A percentile compares a stretch with the other conserved stretches of the same genome.
These are phyloP conservation scores for Eucalyptus leucophloia DNA, from an alignment of 345 rosid genomes.

Conservation along the genomic window DNA sequence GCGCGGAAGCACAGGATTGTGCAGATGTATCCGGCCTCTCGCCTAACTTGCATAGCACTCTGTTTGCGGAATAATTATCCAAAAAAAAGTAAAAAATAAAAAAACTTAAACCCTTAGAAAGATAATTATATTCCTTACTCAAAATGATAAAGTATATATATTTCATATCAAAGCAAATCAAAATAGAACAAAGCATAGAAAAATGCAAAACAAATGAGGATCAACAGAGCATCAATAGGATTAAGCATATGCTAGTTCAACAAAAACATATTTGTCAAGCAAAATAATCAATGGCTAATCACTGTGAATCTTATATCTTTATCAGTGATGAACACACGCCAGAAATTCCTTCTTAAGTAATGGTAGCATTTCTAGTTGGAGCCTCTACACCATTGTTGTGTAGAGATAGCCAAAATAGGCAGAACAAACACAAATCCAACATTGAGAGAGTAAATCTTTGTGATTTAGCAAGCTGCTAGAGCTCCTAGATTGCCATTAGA, in stretches of 20 bases:
- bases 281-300: background rate
- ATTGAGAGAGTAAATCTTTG: too few species aligned
- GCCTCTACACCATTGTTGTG: background rate
- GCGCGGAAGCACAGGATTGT: background rate
- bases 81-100: background rate
- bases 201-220: too few species aligned
- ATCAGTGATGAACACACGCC: rapidly evolving
- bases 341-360: background rate
- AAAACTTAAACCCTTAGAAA: background rate
- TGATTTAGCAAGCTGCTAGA: too few species aligned
- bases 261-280: background rate
- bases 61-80: background rate
- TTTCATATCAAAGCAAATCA: too few species aligned
- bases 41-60: background rate
- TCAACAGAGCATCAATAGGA: too few species aligned
- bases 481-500: too few species aligned
- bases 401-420: too few species aligned
- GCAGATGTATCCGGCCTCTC: background rate
- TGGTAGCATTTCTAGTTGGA: background rate
- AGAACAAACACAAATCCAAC: too few species aligned
- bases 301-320: too few species aligned
- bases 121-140: too few species aligned
- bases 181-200: too few species aligned
- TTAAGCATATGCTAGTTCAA: background rate
- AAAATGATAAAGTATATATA: too few species aligned